Conservation (phyloP, 1,284 basidiomycete genomes). For the Marasmius tenuissimus region DNA sequence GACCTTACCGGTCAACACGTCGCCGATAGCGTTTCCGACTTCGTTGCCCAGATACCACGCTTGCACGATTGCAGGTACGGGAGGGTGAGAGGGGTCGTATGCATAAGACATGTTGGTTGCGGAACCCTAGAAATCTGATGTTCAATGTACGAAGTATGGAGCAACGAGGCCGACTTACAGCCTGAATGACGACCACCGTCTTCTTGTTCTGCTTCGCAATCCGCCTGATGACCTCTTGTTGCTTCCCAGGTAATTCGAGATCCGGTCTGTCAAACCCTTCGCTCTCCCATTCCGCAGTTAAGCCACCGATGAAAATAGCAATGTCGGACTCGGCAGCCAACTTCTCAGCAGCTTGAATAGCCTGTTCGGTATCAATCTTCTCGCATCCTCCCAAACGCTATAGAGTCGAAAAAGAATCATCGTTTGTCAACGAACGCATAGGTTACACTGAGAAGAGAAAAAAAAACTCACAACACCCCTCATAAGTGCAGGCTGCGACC, state of each 20-base stretch:
- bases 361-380: conserved; percentile 56
- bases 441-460: neutral
- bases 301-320: conserved; percentile 61
- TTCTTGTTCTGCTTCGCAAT: conserved; percentile 62
- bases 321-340: conserved; percentile 58
- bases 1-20: conserved; percentile 70
- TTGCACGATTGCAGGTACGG: conserved; percentile 51
- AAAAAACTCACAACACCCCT: conserved; percentile 53
- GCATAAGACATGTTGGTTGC: conserved; percentile 70
- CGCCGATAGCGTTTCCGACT: conserved; percentile 71
- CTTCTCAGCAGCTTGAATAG: conserved; percentile 56
- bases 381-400: conserved; percentile 67
- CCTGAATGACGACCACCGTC: conserved; percentile 66
- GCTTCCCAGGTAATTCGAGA: conserved; percentile 56
- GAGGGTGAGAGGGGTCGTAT: conserved; percentile 21
- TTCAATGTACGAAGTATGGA: neutral
- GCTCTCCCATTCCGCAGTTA: conserved; percentile 70
- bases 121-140: conserved; percentile 45
- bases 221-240: conserved; percentile 61
- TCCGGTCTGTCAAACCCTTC: conserved; percentile 68
- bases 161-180: conserved; percentile 40
- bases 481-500: conserved; percentile 64
- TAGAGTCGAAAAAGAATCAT: neutral
- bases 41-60: conserved; percentile 79
- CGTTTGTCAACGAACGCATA: neutral